Percentiles rank a stretch among this genome's conserved stretches.
These are phyloP conservation scores for Phytophthora sojae DNA, from an alignment of 352 stramenopile genomes.

Conservation along the genomic window DNA sequence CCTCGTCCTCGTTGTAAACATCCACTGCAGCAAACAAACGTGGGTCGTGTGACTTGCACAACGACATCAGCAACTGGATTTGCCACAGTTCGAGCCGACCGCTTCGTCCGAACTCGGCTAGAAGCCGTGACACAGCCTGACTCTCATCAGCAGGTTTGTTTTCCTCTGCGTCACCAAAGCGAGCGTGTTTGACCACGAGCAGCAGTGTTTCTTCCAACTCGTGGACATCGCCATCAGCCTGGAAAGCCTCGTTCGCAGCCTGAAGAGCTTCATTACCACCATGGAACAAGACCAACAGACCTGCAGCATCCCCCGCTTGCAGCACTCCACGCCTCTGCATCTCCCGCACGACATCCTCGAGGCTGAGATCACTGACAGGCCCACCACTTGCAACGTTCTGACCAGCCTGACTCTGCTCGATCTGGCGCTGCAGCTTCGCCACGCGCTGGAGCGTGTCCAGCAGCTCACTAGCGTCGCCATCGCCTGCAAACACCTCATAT, in stretches of 20 bases:
- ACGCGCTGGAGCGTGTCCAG: conserved; percentile 79
- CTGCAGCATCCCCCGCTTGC: conserved; percentile 60
- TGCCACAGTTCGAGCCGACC: conserved; percentile 62
- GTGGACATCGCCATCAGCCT: conserved; percentile 72
- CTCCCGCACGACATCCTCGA: conserved; percentile 73
- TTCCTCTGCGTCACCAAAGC: conserved; percentile 47
- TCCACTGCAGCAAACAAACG: conserved; percentile 65
- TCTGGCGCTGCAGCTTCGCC: conserved; percentile 69
- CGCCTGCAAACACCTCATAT: conserved; percentile 69
- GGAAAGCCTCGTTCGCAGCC: conserved; percentile 77
- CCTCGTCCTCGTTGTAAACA: conserved; percentile 58
- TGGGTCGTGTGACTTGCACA: conserved; percentile 51
- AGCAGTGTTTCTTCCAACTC: conserved; percentile 83
- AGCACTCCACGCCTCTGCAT: conserved; percentile 71
- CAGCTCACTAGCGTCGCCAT: conserved; percentile 68
- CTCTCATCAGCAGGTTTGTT: conserved; percentile 29
- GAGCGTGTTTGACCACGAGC: conserved; percentile 84
- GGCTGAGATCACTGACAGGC: conserved; percentile 38
- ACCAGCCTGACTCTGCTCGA: conserved; percentile 36
- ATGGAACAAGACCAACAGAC: conserved; percentile 69
- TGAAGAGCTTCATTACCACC: conserved; percentile 77
- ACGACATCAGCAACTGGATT: conserved; percentile 61
- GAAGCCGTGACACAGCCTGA: conserved; percentile 37
- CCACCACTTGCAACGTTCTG: conserved; percentile 29
- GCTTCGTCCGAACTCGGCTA: conserved; percentile 45